Evolutionary conservation across 176 grass and related monocot genomes (phyloP).

Genomic region (Juncus inflexus): DNA sequence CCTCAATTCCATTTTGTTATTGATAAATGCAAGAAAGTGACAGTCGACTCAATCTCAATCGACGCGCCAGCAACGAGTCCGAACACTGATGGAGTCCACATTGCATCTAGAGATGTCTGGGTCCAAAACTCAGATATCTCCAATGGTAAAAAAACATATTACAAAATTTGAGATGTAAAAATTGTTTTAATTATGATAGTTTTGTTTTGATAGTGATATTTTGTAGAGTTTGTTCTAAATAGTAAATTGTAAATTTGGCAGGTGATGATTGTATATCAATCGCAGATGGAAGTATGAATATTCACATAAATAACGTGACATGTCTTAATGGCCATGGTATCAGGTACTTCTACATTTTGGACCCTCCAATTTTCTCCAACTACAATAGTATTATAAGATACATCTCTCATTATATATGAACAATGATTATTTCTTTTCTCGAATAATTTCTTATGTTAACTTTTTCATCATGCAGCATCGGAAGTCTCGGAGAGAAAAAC

Average conservation of each 20-base stretch:
- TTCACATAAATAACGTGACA: conserved; percentile 14
- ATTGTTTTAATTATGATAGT: no score
- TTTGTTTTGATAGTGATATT: no score
- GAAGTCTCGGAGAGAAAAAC: conserved; percentile 32
- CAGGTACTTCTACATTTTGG: conserved; percentile 17
- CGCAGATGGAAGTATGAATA: conserved; percentile 7
- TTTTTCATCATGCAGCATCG: conserved; percentile 17
- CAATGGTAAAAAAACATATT: conserved; percentile 15
- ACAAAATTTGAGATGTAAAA: no score
- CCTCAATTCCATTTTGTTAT: conserved; percentile 42
- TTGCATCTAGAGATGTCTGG: conserved; percentile 27
- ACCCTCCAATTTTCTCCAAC: background rate
- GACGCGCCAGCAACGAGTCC: conserved; percentile 23
- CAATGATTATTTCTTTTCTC: no score
- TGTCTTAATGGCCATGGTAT: conserved; percentile 45
- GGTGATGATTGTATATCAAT: conserved; percentile 54
- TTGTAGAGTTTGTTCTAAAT: no score
- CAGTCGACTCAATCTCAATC: conserved; percentile 29
- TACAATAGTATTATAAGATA: no score
- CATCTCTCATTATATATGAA: no score
- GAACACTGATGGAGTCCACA: conserved; percentile 55
- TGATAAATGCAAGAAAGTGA: conserved; percentile 33
- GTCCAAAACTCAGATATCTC: conserved; percentile 36
- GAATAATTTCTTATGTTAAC: background rate
- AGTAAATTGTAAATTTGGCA: background rate